phyloP scores from a whole-genome alignment of 1,139 yeast species.

The Diutina neorugosa region DNA sequence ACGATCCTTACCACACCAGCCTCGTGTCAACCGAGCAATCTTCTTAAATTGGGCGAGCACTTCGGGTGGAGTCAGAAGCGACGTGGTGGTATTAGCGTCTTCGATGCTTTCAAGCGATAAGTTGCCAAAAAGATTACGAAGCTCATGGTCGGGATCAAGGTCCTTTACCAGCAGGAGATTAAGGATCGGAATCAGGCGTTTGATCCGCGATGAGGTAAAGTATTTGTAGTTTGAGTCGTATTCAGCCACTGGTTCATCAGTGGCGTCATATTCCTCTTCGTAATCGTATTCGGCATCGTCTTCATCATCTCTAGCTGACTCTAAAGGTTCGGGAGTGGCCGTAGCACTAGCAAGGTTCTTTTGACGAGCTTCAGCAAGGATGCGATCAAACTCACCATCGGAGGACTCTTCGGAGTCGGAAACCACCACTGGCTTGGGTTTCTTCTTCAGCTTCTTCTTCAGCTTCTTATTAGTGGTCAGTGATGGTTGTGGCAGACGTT shows the following conservation, averaged over 20 bases:
- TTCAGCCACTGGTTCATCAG: slow-evolving; percentile 21
- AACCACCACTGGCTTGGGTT: slow-evolving; percentile 6
- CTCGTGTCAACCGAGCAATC: slow-evolving; percentile 50
- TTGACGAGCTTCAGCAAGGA: slow-evolving; percentile 21
- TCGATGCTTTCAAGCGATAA: slow-evolving; percentile 56
- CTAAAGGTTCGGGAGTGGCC: not conserved
- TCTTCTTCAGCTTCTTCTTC: slow-evolving; percentile 9
- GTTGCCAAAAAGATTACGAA: slow-evolving; percentile 61
- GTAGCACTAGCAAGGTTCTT: slow-evolving; percentile 17
- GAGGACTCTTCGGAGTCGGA: slow-evolving; percentile 11
- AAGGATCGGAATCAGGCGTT: slow-evolving; percentile 25
- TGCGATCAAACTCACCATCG: slow-evolving; percentile 30
- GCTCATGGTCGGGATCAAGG: slow-evolving; percentile 74
- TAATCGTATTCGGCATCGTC: slow-evolving; percentile 14
- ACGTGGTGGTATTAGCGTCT: slow-evolving; percentile 57
- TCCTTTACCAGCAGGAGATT: slow-evolving; percentile 36
- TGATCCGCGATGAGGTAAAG: slow-evolving; percentile 32
- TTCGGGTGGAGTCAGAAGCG: slow-evolving; percentile 53
- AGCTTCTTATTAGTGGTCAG: slow-evolving; percentile 8
- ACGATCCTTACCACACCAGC: slow-evolving; percentile 78
- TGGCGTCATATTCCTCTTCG: slow-evolving; percentile 8
- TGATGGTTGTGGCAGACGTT: not conserved
- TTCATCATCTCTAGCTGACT: slow-evolving; percentile 8
- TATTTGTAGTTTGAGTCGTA: slow-evolving; percentile 31
- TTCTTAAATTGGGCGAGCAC: slow-evolving; percentile 51